Percentiles rank a stretch among this genome's conserved stretches.
Conservation (phyloP, 2,329 filamentous ascomycete genomes). For the Neofusicoccum laricinum region DNA sequence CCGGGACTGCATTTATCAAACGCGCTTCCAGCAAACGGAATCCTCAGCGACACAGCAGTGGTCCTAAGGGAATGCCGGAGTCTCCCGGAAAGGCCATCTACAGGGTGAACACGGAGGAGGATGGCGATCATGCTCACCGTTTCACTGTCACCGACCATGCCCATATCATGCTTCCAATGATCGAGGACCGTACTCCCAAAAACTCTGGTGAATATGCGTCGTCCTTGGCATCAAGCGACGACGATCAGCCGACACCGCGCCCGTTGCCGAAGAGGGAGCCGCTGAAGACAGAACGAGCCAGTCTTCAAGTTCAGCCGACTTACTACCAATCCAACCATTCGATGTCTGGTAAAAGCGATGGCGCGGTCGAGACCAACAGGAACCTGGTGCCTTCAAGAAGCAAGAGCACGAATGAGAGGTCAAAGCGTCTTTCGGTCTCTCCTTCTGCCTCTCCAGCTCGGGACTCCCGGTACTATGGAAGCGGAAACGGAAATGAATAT, state of each 20-base stretch:
- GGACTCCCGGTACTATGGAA: conserved; percentile 27
- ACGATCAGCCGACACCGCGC: conserved; percentile 1
- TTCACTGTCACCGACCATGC: background rate
- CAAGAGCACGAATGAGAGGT: conserved; percentile 22
- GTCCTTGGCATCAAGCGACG: background rate
- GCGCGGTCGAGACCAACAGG: conserved; percentile 18
- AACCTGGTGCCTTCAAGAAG: conserved; percentile 1
- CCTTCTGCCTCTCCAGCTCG: conserved; percentile 30
- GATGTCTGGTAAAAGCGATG: background rate
- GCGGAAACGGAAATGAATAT: conserved; percentile 22
- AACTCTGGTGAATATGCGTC: conserved; percentile 12
- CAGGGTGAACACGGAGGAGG: background rate
- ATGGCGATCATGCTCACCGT: background rate
- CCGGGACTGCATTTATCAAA: conserved; percentile 27
- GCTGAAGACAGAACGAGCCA: background rate
- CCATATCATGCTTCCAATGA: conserved; percentile 12
- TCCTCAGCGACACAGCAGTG: conserved; percentile 9
- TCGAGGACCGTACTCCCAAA: conserved; percentile 10
- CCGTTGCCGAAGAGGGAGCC: background rate
- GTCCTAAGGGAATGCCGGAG: background rate
- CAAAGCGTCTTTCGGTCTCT: conserved; percentile 23
- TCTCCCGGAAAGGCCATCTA: background rate
- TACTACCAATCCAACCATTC: background rate
- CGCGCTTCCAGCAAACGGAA: conserved; percentile 12
- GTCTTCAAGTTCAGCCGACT: background rate